Evolutionary conservation across 2,329 filamentous ascomycete species (phyloP).

Genomic region (Aspergillus sp.): DNA sequence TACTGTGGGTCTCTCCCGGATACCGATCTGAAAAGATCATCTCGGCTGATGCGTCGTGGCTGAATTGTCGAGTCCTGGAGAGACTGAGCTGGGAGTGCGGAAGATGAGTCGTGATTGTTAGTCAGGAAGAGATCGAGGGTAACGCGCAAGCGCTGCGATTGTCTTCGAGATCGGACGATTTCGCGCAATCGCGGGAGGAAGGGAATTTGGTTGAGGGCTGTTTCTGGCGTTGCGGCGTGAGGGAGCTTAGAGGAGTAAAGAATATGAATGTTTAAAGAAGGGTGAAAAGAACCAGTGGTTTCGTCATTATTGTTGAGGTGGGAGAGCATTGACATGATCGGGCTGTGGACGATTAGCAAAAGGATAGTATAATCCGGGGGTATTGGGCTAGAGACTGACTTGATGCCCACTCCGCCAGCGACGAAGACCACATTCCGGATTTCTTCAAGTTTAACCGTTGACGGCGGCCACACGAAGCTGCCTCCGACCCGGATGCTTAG

Average conservation of each 20-base stretch:
- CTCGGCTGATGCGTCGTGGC: slow-evolving; percentile 38
- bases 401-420: slow-evolving; percentile 82
- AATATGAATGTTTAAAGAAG: slow-evolving; percentile 56
- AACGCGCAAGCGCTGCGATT: slow-evolving; percentile 34
- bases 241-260: slow-evolving; percentile 64
- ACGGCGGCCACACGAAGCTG: slow-evolving; percentile 76
- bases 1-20: slow-evolving; percentile 34
- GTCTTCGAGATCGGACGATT: slow-evolving; percentile 37
- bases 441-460: slow-evolving; percentile 43
- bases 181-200: slow-evolving; percentile 53
- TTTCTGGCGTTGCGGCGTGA: slow-evolving; percentile 17
- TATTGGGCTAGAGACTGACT: slow-evolving; percentile 53
- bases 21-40: slow-evolving; percentile 42
- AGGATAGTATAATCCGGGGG: not conserved
- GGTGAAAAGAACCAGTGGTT: slow-evolving; percentile 32
- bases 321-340: slow-evolving; percentile 74
- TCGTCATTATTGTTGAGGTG: slow-evolving; percentile 55
- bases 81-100: slow-evolving; percentile 15
- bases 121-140: slow-evolving; percentile 43
- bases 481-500: slow-evolving; percentile 77
- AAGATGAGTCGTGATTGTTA: slow-evolving; percentile 22
- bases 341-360: slow-evolving; percentile 48
- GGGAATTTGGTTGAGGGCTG: slow-evolving; percentile 43
- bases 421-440: slow-evolving; percentile 71
- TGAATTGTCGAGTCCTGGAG: slow-evolving; percentile 34